These are phyloP conservation scores for Umbilicus rupestris DNA, from an alignment of 164 flowering plant genomes.

Conservation along the genomic window DNA sequence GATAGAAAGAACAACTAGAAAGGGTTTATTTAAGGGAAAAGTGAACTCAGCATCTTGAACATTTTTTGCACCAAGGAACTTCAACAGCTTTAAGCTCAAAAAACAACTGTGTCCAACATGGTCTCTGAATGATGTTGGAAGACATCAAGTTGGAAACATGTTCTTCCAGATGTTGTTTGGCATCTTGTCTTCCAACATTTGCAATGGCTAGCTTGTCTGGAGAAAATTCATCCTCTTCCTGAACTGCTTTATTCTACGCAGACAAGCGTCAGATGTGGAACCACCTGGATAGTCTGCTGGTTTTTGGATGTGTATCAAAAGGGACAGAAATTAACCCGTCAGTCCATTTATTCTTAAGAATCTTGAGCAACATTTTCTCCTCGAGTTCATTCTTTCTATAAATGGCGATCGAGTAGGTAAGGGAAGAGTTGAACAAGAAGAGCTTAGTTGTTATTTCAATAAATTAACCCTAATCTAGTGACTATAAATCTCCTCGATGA, in stretches of 20 bases:
- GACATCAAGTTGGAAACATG: slow-evolving; percentile 87
- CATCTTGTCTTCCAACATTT: slow-evolving; percentile 90
- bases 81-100: slow-evolving; percentile 20
- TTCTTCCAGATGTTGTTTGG: slow-evolving; percentile 69
- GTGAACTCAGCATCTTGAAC: no score
- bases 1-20: no score
- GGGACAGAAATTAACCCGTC: slow-evolving; percentile 69
- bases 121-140: slow-evolving; percentile 80
- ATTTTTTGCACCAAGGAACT: no score
- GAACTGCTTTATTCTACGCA: slow-evolving; percentile 88
- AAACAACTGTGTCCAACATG: slow-evolving; percentile 90
- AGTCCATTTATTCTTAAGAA: slow-evolving; percentile 98
- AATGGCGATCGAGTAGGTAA: slow-evolving; percentile 90
- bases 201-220: slow-evolving; percentile 92
- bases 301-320: slow-evolving; percentile 59
- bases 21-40: no score
- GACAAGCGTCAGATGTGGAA: neutral
- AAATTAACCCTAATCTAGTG: no score
- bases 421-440: no score
- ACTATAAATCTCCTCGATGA: no score
- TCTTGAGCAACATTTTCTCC: slow-evolving; percentile 76
- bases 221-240: slow-evolving; percentile 70
- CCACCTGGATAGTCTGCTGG: slow-evolving; percentile 78
- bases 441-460: no score
- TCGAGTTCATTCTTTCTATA: slow-evolving; percentile 95